These are phyloP conservation scores for Lavandula angustifolia DNA, from an alignment of 257 asterid genomes.

Conservation along the genomic window DNA sequence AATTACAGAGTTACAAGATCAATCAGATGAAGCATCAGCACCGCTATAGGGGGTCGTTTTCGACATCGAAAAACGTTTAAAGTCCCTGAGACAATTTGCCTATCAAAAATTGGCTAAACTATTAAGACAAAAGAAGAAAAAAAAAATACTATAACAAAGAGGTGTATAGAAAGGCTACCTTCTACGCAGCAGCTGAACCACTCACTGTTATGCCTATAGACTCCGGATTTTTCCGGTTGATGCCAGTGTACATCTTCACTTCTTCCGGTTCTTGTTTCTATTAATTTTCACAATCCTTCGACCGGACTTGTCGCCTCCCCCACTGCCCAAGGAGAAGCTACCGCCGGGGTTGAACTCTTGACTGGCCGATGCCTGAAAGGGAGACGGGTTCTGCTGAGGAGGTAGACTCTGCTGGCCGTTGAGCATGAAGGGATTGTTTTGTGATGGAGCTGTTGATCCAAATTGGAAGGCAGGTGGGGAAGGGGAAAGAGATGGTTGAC, in stretches of 20 bases:
- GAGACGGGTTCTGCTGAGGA: slow-evolving; percentile 45
- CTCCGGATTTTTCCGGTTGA: not conserved
- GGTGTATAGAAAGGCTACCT: slow-evolving; percentile 3
- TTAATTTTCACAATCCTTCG: slow-evolving; percentile 47
- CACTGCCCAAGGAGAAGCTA: slow-evolving; percentile 80
- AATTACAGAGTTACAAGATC: slow-evolving; percentile 24
- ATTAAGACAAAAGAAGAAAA: not conserved
- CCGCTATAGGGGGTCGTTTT: not conserved
- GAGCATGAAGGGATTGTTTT: slow-evolving; percentile 53
- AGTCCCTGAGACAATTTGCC: slow-evolving; percentile 29
- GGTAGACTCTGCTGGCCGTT: slow-evolving; percentile 61
- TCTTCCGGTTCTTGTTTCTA: slow-evolving; percentile 57
- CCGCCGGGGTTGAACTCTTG: slow-evolving; percentile 64
- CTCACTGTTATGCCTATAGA: not conserved
- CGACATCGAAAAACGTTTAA: too few relatives aligned
- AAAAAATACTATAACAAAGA: not conserved
- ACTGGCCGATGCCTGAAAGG: slow-evolving; percentile 56
- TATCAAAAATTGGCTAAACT: slow-evolving; percentile 34
- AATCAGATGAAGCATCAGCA: not conserved
- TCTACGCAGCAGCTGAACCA: not conserved
- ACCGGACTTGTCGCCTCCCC: slow-evolving; percentile 58
- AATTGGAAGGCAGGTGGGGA: slow-evolving; percentile 48
- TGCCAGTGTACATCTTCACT: slow-evolving; percentile 36
- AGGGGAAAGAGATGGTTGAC: slow-evolving; percentile 51
- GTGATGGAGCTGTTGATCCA: slow-evolving; percentile 48